Percentiles rank a stretch among this genome's conserved stretches.
Conservation (phyloP, 768 basidiomycete genomes). For the Inosperma sp. region DNA sequence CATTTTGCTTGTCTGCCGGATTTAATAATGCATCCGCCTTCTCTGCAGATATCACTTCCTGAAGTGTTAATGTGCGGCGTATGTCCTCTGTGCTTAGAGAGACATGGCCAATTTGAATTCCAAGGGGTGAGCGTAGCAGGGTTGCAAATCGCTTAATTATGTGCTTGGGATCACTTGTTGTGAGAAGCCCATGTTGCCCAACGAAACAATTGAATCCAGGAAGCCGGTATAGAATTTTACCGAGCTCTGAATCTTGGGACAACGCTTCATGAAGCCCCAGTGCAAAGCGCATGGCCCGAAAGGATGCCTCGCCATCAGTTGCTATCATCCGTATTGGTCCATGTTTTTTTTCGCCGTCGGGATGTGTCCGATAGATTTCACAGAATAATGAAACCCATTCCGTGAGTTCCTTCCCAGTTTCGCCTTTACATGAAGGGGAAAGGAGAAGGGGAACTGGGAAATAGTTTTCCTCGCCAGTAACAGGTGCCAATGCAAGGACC, state of each 20-base stretch:
- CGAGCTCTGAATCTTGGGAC: conserved; percentile 11
- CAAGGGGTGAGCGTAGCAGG: conserved; percentile 16
- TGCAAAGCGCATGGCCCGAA: conserved; percentile 18
- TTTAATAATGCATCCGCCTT: conserved; percentile 17
- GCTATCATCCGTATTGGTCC: conserved; percentile 22
- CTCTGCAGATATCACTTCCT: conserved; percentile 5
- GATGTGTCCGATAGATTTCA: conserved; percentile 13
- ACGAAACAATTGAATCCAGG: conserved; percentile 23
- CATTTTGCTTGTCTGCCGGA: conserved; percentile 32
- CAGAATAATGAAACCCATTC: conserved; percentile 17
- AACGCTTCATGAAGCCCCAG: conserved; percentile 14
- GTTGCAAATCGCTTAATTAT: conserved; percentile 27
- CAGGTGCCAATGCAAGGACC: conserved; percentile 24
- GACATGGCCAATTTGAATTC: conserved; percentile 17
- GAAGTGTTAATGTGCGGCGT: conserved; percentile 13
- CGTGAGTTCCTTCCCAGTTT: conserved; percentile 14
- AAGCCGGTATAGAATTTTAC: conserved; percentile 12
- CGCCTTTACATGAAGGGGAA: conserved; percentile 23
- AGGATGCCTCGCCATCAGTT: conserved; percentile 29
- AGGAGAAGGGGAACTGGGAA: conserved; percentile 18
- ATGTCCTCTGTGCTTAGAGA: conserved; percentile 9
- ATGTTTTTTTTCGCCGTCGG: conserved; percentile 17
- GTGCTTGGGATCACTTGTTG: conserved; percentile 28
- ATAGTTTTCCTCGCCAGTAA: conserved; percentile 21
- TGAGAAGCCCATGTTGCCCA: conserved; percentile 14